Evolutionary conservation across 1,284 basidiomycete species (phyloP), one percentile per base, ranked within the genome.

Genomic region (Malassezia psittaci): DNA sequence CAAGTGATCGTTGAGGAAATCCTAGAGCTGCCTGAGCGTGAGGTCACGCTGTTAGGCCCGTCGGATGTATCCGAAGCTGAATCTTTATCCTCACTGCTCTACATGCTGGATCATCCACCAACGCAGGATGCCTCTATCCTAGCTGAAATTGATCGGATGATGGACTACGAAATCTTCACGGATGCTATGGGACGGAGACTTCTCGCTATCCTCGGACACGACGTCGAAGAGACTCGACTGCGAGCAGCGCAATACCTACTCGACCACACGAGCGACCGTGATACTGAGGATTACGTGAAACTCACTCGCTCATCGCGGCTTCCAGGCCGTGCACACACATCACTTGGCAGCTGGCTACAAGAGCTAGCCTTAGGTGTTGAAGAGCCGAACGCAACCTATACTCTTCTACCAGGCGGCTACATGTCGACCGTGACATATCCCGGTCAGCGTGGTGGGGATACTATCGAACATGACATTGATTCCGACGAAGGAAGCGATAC

Each of bases 91-190:
- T 64, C 66, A 4, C 42, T 66, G 42, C 51, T 68, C 10, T 68
- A 68, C 19, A 45, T 66, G 12, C 48, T 64, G 19, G 59, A 66
- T 6, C 12, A 38, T 13, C 32, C 45, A 1, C 33, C 32, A 1
- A 47, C 34, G 10, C 18, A 18, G 15, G 45, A 47, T 21, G n/a
- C 33, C 7, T 34, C 33, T 10, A 37, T 47, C 16, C n/a, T 37
- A 12, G 45, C 32, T 12, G 32, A 53, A 19, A 55, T 67, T 21
- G 51, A 58, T 11, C 51, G 48, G 12, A 47, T 65, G 19, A 45
- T 67, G 5, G 62, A 66, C n/a, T 52, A 68, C 33, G 66, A 68
- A 1, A 41, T 62, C 38, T 56, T 68, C 9, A 40, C 63, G 11
- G 56, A 66, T 19, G 48, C 63, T 37, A 59, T 68, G 39, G 66